Evolutionary conservation across 768 basidiomycete genomes (phyloP), one percentile per base, ranked within the genome.

Genomic region (Mycena amicta): DNA sequence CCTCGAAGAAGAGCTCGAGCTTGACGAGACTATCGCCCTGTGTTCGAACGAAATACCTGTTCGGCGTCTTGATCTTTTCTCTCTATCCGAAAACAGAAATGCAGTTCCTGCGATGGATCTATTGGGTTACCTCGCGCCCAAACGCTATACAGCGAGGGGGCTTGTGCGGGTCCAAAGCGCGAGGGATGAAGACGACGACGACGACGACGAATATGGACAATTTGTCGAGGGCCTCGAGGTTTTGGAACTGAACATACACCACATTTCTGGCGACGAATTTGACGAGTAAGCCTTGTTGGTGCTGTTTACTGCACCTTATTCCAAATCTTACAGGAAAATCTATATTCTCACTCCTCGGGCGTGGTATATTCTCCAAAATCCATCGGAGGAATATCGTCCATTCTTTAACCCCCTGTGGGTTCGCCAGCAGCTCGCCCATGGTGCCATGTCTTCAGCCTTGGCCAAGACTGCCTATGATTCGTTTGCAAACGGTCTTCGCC

Each of bases 301-400:
- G 18, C 6, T 29, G 33, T n/a, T 13, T 16, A 37, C n/a, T 4
- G 18, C 11, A 8, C 6, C 50, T 16, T 52, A 13, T n/a, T n/a
- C n/a, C n/a, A n/a, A 15, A 16, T 47, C 18, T 13, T 26, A 13
- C 23, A 61, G 60, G 8, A 12, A 55, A 4, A 52, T 61, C 0
- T 61, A 61, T 22, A 43, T 61, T 3, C 8, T 39, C 20, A 61
- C 60, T 1, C 3, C 23, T 2, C 52, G 27, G 16, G 55, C 60
- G 0, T 61, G 39, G 52, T 61, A 61, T 18, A 61, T 57, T 22
- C 50, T 61, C n/a, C 39, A 57, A 18, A 29, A 26, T 27, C 60
- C 60, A 28, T 33, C 52, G 0, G 15, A 5, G 3, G 5, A 2
- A 25, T 61, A 61, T 37, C 15, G 18, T 25, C 30, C 39, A 0